Evolutionary conservation across 1,284 basidiomycete genomes (phyloP).

Genomic region (Fistulina hepatica): DNA sequence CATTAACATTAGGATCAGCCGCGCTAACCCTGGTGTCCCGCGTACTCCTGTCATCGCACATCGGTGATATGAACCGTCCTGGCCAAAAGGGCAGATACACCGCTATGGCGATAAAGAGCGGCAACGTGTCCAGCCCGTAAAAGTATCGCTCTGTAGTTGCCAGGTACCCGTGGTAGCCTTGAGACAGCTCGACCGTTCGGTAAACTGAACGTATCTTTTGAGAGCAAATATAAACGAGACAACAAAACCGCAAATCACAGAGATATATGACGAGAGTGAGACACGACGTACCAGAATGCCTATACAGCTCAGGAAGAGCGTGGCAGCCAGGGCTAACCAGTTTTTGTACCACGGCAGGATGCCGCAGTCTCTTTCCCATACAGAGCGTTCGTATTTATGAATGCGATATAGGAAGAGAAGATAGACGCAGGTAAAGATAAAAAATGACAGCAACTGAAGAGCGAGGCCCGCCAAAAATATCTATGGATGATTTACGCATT

Average conservation of each 20-base stretch:
- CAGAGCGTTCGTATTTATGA: conserved; percentile 31
- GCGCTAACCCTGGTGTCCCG: too few species aligned
- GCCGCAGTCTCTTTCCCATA: conserved; percentile 33
- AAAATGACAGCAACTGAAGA: conserved; percentile 54
- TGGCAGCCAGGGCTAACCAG: conserved; percentile 48
- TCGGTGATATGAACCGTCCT: too few species aligned
- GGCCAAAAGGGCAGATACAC: conserved; percentile 53
- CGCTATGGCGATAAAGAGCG: conserved; percentile 48
- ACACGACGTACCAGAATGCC: conserved; percentile 46
- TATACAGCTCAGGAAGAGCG: conserved; percentile 48
- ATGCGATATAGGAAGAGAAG: conserved; percentile 47
- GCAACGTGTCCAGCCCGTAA: conserved; percentile 58
- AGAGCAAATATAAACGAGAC: too few species aligned
- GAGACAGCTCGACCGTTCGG: conserved; percentile 53
- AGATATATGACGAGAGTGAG: background rate
- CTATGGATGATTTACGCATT: conserved; percentile 25
- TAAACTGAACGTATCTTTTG: conserved; percentile 64
- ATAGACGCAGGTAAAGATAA: conserved; percentile 48
- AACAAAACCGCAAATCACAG: conserved; percentile 1
- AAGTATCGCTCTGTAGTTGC: conserved; percentile 54
- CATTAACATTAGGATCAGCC: too few species aligned
- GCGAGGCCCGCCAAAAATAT: conserved; percentile 56
- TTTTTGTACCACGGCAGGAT: conserved; percentile 43
- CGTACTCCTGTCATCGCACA: too few species aligned
- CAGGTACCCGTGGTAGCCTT: conserved; percentile 53